These are phyloP conservation scores for Spongospora subterranea DNA, from an alignment of 208 protist genomes.

Conservation along the genomic window DNA sequence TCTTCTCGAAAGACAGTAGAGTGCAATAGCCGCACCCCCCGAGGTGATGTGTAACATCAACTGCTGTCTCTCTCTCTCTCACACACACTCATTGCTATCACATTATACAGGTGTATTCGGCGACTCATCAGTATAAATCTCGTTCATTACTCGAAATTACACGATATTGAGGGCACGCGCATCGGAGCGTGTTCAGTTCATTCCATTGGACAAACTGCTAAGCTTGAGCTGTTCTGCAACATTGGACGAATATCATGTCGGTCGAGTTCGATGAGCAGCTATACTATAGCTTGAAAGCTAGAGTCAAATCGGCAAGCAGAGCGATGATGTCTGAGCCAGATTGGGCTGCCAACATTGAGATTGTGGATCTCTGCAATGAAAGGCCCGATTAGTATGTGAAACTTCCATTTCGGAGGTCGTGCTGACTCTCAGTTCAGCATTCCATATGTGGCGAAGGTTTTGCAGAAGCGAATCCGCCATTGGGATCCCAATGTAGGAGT, in stretches of 20 bases:
- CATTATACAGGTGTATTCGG: no score
- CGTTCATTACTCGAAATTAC: no score
- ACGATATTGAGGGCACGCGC: not conserved
- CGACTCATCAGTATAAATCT: no score
- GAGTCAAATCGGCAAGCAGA: not conserved
- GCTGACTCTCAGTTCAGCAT: not conserved
- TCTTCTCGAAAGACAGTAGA: no score
- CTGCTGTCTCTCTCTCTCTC: no score
- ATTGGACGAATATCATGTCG: not conserved
- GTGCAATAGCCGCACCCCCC: no score
- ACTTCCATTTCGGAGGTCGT: not conserved
- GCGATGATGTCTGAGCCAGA: constrained; percentile 1
- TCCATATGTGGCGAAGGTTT: not conserved
- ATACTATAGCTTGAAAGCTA: constrained; percentile 16
- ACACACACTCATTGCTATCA: no score
- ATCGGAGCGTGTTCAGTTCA: not conserved
- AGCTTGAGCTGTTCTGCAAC: not conserved
- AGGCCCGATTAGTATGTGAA: not conserved
- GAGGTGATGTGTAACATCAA: no score
- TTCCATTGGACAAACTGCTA: not conserved
- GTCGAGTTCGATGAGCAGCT: not conserved
- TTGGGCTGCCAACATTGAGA: constrained; percentile 48
- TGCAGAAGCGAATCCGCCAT: constrained; percentile 7
- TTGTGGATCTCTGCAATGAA: constrained; percentile 27
- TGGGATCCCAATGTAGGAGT: constrained; percentile 34